A percentile compares a stretch with the other conserved stretches of the same genome.
phyloP scores from a whole-genome alignment of 2,329 filamentous ascomycete genomes.

The Ceratocystis alfenasii region DNA sequence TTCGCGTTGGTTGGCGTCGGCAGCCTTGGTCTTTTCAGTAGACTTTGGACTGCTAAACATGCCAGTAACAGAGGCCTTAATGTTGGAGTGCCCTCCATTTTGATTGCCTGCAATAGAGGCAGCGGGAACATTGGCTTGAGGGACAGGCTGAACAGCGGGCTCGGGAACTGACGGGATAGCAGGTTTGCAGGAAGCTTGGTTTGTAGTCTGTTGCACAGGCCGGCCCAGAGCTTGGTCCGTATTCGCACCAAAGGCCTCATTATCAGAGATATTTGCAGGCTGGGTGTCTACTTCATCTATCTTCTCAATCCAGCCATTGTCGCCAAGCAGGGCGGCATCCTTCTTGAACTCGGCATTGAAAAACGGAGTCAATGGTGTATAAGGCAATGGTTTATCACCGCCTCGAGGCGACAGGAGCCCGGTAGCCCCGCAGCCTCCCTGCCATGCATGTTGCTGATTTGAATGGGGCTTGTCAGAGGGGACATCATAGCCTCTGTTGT shows the following conservation, averaged over 20 bases:
- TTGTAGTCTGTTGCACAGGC: neutral
- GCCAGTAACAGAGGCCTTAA: neutral
- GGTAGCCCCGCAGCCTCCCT: neutral
- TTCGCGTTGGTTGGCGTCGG: neutral
- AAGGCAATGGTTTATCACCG: slow-evolving; percentile 24
- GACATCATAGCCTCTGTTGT: neutral
- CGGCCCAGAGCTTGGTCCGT: neutral
- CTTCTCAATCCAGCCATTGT: slow-evolving; percentile 46
- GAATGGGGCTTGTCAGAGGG: neutral
- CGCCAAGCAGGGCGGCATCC: slow-evolving; percentile 43
- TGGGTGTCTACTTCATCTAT: slow-evolving; percentile 25
- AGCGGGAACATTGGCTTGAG: neutral
- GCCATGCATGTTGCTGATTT: neutral
- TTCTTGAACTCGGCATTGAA: slow-evolving; percentile 33
- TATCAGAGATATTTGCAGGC: no score
- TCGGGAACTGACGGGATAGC: neutral
- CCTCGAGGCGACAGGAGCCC: neutral
- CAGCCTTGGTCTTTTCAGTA: neutral
- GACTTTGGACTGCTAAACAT: neutral
- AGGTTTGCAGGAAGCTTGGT: neutral
- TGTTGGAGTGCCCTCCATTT: neutral
- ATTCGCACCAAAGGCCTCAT: neutral
- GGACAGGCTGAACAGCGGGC: neutral
- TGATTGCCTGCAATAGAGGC: neutral
- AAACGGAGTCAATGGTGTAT: slow-evolving; percentile 36